Percentiles rank a stretch among this genome's conserved stretches.
Conservation (phyloP, 2,329 filamentous ascomycete species). For the Fusarium verticillioides region DNA sequence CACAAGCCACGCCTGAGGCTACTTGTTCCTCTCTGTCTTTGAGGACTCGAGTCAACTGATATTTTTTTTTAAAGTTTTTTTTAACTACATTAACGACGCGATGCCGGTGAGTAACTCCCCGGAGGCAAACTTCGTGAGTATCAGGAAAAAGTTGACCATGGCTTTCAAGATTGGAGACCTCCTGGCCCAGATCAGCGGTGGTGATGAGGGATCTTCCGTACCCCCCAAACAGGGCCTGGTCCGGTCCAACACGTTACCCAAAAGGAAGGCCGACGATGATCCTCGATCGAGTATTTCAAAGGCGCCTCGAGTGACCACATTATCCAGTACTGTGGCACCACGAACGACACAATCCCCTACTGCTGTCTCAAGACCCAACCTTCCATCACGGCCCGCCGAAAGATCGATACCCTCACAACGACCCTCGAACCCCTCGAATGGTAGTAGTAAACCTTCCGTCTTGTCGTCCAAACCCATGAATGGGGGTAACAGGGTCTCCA, state of each 20-base stretch:
- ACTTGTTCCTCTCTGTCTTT: constrained; percentile 39
- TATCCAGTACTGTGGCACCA: constrained; percentile 41
- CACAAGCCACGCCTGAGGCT: constrained; percentile 40
- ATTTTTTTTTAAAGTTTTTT: constrained; percentile 6
- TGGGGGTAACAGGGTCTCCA: constrained; percentile 39
- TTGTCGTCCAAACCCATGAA: constrained; percentile 45
- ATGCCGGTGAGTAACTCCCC: constrained; percentile 47
- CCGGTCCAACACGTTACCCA: constrained; percentile 50
- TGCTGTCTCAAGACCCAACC: constrained; percentile 31
- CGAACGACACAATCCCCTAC: constrained; percentile 33
- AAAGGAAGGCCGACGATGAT: constrained; percentile 69
- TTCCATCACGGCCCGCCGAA: constrained; percentile 42
- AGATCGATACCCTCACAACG: constrained; percentile 40
- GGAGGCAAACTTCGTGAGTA: background rate
- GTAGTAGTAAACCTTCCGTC: constrained; percentile 26
- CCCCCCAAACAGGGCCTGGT: constrained; percentile 46
- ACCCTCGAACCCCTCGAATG: constrained; percentile 32
- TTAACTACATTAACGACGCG: constrained; percentile 31
- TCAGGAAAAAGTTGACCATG: constrained; percentile 38
- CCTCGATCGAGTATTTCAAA: constrained; percentile 56
- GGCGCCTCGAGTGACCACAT: constrained; percentile 50
- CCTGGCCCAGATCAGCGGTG: constrained; percentile 68
- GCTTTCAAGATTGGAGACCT: constrained; percentile 50
- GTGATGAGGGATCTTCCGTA: constrained; percentile 56
- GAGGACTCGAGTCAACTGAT: constrained; percentile 17